Evolutionary conservation across 441 rosid genomes (phyloP).

Genomic region (Codiaeum variegatum): DNA sequence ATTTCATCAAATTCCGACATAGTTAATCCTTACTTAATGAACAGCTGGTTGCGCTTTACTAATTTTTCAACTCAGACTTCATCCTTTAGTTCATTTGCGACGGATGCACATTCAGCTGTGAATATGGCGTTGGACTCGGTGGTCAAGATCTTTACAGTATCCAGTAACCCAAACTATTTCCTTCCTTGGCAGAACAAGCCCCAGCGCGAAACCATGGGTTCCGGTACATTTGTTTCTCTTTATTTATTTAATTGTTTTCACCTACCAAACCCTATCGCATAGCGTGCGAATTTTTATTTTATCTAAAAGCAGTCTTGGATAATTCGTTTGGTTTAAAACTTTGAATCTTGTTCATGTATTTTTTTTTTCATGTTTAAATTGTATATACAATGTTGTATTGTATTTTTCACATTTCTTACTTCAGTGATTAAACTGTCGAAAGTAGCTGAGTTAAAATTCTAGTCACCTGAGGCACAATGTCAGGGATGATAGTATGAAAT

Average conservation of each 20-base stretch:
- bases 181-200: slow-evolving; percentile 92
- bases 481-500: neutral
- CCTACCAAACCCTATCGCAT: neutral
- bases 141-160: slow-evolving; percentile 73
- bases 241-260: neutral
- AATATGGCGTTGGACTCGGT: slow-evolving; percentile 75
- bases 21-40: neutral
- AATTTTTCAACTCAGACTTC: neutral
- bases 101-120: slow-evolving; percentile 36
- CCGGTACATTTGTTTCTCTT: slow-evolving; percentile 33
- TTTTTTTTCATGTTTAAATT: too few relatives aligned
- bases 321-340: neutral
- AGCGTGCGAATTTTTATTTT: too few relatives aligned
- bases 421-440: too few relatives aligned
- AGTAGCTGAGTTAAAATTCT: neutral
- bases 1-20: neutral
- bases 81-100: neutral
- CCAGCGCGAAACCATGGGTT: slow-evolving; percentile 76
- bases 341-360: neutral
- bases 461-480: neutral
- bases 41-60: neutral
- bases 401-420: too few relatives aligned
- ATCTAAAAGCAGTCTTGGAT: too few relatives aligned
- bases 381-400: too few relatives aligned
- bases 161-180: slow-evolving; percentile 67